Evolutionary conservation across 2,329 filamentous ascomycete genomes (phyloP), one percentile per base, ranked within the genome.

Genomic region (Knufia fluminis): DNA sequence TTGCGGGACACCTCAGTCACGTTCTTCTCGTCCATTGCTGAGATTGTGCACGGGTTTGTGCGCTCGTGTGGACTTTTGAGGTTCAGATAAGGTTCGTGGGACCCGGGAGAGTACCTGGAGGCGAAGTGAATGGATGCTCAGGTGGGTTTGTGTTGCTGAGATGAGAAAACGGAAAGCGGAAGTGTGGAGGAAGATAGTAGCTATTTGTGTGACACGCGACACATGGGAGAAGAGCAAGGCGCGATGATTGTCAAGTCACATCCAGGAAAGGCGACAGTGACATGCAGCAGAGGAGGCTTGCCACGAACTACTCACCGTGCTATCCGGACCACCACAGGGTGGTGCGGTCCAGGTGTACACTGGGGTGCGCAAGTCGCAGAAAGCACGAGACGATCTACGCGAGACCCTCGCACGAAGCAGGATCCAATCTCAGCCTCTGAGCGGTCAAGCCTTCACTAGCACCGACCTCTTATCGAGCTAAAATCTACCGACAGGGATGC

Each of bases 1-100:
- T 58, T 52, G n/a, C 53, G 23, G 4, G 45, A 35, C 20, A 48
- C 51, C 24, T 49, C 51, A 3, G 52, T 31, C 6, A 48, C 52
- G 48, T 54, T 54, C 50, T 58, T 59, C 39, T 59, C 57, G 42
- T 53, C 47, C 48, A 52, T 44, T n/a, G 24, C 50, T 26, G 55
- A 53, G 50, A 54, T 54, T 23, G 33, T 42, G 10, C 28, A 46
- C 17, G 14, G 32, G 24, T 31, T 40, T n/a, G n/a, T n/a, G n/a
- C n/a, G 38, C 17, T 20, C 16, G 38, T 20, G n/a, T n/a, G n/a
- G n/a, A n/a, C n/a, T n/a, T n/a, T n/a, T n/a, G n/a, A n/a, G n/a
- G n/a, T n/a, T n/a, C n/a, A n/a, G 44, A 38, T 3, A 20, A 14
- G 35, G 54, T 48, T 43, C 60, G 42, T 3, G n/a, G 26, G n/a